These are phyloP conservation scores for Claviceps quebecensis DNA, from an alignment of 2,329 filamentous ascomycete species.

Conservation along the genomic window DNA sequence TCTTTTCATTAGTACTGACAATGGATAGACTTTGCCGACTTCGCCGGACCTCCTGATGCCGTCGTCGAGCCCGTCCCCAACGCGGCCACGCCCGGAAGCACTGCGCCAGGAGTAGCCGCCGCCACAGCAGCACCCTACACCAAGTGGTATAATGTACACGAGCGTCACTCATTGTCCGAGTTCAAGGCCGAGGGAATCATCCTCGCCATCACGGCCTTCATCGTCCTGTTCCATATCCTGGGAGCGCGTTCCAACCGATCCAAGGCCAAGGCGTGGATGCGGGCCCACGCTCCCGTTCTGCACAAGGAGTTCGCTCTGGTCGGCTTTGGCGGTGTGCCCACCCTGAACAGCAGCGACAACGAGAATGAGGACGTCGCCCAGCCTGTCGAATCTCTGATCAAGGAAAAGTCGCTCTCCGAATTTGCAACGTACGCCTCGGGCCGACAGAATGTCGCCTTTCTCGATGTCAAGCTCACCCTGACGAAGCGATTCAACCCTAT, in stretches of 20 bases:
- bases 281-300: slow-evolving; percentile 57
- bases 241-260: slow-evolving; percentile 67
- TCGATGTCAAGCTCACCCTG: slow-evolving; percentile 71
- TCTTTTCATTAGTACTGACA: background rate
- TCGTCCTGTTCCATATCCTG: slow-evolving; percentile 68
- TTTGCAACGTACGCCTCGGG: slow-evolving; percentile 81
- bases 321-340: slow-evolving; percentile 53
- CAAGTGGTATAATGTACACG: slow-evolving; percentile 94
- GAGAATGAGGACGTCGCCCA: slow-evolving; percentile 17
- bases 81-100: slow-evolving; percentile 31
- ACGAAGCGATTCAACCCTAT: slow-evolving; percentile 79
- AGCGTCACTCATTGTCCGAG: slow-evolving; percentile 70
- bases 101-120: slow-evolving; percentile 32
- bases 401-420: slow-evolving; percentile 79
- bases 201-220: slow-evolving; percentile 56
- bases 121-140: slow-evolving; percentile 55
- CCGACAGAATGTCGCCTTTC: slow-evolving; percentile 80
- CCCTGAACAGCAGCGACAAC: slow-evolving; percentile 20
- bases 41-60: slow-evolving; percentile 63
- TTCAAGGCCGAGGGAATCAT: slow-evolving; percentile 82
- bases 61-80: slow-evolving; percentile 34
- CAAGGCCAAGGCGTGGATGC: slow-evolving; percentile 70
- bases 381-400: slow-evolving; percentile 39
- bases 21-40: slow-evolving; percentile 77
- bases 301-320: slow-evolving; percentile 75